These are phyloP conservation scores for Candida koratica DNA, from an alignment of 805 yeast genomes.

Conservation along the genomic window DNA sequence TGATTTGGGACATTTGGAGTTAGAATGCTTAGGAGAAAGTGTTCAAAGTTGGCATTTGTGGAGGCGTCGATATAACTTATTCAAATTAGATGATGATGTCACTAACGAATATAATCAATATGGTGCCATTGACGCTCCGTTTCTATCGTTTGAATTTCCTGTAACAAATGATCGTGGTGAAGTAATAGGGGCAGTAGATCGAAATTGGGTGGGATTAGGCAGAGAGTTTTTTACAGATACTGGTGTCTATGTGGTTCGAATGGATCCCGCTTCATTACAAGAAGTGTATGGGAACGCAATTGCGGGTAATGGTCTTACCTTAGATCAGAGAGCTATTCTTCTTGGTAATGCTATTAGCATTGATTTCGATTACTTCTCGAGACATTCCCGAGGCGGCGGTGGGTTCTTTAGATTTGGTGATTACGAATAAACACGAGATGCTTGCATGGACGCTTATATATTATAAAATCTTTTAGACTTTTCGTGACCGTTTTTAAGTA, in stretches of 20 bases:
- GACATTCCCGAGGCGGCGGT: slow-evolving; percentile 65
- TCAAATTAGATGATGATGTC: slow-evolving; percentile 43
- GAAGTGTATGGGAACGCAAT: slow-evolving; percentile 53
- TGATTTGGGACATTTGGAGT: slow-evolving; percentile 30
- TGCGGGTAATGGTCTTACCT: slow-evolving; percentile 48
- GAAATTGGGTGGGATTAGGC: slow-evolving; percentile 94
- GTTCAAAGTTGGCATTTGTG: slow-evolving; percentile 93
- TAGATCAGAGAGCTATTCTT: slow-evolving; percentile 82
- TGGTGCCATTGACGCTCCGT: slow-evolving; percentile 84
- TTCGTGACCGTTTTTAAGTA: slow-evolving; percentile 24
- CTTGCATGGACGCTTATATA: neutral
- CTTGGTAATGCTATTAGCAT: slow-evolving; percentile 86
- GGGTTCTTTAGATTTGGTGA: slow-evolving; percentile 40
- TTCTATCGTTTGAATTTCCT: slow-evolving; percentile 83
- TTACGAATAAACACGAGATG: slow-evolving; percentile 7
- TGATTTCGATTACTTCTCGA: slow-evolving; percentile 95
- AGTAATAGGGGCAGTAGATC: slow-evolving; percentile 72
- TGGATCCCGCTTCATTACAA: slow-evolving; percentile 68
- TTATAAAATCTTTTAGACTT: slow-evolving; percentile 11
- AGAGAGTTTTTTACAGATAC: slow-evolving; percentile 93
- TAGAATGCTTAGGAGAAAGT: slow-evolving; percentile 70
- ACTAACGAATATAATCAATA: slow-evolving; percentile 63
- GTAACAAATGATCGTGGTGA: slow-evolving; percentile 55
- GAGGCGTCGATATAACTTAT: slow-evolving; percentile 85
- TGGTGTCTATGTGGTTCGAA: slow-evolving; percentile 82